Conservation (phyloP, 1,139 yeast genomes). For the Scheffersomyces segobiensis region DNA sequence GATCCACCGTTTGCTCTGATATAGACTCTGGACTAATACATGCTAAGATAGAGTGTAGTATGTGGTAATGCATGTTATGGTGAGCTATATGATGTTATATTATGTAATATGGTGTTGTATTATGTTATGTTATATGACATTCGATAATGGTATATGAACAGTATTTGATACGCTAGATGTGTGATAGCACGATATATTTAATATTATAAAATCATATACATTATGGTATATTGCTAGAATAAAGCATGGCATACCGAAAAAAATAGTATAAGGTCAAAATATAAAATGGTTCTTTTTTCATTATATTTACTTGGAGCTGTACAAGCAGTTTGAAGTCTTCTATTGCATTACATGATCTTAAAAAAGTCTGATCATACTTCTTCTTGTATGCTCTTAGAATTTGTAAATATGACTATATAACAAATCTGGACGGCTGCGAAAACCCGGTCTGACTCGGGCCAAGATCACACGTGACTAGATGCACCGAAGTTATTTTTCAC, state of each 20-base stretch:
- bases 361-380: neutral
- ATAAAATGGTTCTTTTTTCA: no score
- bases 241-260: no score
- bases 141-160: no score
- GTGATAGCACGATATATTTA: no score
- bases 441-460: neutral
- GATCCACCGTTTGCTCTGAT: constrained; percentile 47
- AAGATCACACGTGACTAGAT: neutral
- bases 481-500: neutral
- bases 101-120: neutral
- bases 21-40: neutral
- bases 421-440: neutral
- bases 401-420: neutral
- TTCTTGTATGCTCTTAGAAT: neutral
- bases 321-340: neutral
- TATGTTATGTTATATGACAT: no score
- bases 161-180: neutral
- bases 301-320: no score
- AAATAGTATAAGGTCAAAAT: no score
- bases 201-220: no score
- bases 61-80: neutral
- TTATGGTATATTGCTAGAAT: neutral
- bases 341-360: neutral
- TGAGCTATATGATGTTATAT: neutral
- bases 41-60: neutral